Evolutionary conservation across 2,329 filamentous ascomycete species (phyloP).

Genomic region (Fusarium tanahbumbuense): DNA sequence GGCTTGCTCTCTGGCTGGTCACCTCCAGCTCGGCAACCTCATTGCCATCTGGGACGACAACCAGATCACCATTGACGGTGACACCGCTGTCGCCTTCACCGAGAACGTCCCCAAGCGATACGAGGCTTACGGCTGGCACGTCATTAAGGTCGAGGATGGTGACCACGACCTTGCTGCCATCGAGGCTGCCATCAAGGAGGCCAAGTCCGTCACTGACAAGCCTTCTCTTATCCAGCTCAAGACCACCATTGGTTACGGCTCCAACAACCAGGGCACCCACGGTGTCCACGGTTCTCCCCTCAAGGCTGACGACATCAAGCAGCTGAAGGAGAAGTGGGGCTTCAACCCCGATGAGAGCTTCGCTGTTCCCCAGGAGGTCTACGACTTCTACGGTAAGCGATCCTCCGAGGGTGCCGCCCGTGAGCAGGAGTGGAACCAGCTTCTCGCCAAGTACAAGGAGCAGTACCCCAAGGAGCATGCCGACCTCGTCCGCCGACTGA

Average conservation of each 20-base stretch:
- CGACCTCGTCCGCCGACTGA: conserved; percentile 84
- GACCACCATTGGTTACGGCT: conserved; percentile 97
- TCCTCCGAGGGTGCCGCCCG: conserved; percentile 85
- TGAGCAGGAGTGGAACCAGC: conserved; percentile 95
- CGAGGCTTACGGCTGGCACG: conserved; percentile 97
- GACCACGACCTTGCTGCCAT: conserved; percentile 89
- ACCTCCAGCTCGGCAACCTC: conserved; percentile 97
- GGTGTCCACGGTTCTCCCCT: conserved; percentile 96
- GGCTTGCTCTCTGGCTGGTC: conserved; percentile 90
- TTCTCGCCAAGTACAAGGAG: conserved; percentile 86
- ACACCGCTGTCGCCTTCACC: conserved; percentile 96
- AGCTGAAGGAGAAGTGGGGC: conserved; percentile 94
- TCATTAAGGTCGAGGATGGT: conserved; percentile 84
- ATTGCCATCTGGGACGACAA: conserved; percentile 99
- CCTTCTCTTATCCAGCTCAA: conserved; percentile 95
- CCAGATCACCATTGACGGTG: conserved; percentile 94
- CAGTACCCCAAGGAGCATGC: conserved; percentile 82
- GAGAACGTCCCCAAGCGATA: conserved; percentile 96
- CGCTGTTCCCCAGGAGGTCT: conserved; percentile 92
- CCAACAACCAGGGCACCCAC: conserved; percentile 90
- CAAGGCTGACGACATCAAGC: conserved; percentile 92
- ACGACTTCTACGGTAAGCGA: conserved; percentile 89
- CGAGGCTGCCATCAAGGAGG: conserved; percentile 86
- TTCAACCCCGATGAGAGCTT: conserved; percentile 96
- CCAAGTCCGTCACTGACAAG: conserved; percentile 92